Evolutionary conservation across 768 basidiomycete genomes (phyloP), one percentile per base, ranked within the genome.

Genomic region (Zangia roseola): DNA sequence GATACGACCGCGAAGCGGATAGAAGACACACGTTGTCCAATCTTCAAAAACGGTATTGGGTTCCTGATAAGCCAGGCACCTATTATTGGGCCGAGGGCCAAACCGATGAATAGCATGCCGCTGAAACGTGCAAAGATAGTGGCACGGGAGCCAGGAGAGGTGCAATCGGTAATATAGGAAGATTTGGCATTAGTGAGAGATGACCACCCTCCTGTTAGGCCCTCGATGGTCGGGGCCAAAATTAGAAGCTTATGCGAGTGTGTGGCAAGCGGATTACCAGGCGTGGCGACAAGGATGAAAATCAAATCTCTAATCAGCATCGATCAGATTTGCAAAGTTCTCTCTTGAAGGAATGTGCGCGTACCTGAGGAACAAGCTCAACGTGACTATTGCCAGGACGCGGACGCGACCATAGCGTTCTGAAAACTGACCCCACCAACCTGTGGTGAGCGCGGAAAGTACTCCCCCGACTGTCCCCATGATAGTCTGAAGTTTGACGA

Each of bases 401-500:
- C 78, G 78, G 40, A 85, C 92, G 28, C 93, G 78, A 10, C 93
- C 93, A 53, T 83, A 71, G 9, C 74, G 69, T 63, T 94, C 92
- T 7, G 88, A 84, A 36, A 84, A 79, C 41, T 82, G 78, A 44
- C 89, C 89, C 93, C 93, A 97, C 71, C 85, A 88, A 0, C 88
- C 90, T 0, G 91, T 91, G 6, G 88, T 89, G 40, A 91, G 70
- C 1, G 90, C 89, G 43, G 88, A 87, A 35, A 97, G 74, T 7
- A 81, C 63, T 43, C 89, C 91, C 83, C 88, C 86, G 10, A 77
- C 77, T 9, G 88, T 83, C 3, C 84, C 84, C 67, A 94, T 82
- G 43, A 81, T 78, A 7, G 84, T 84, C 68, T 90, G 88, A 16
- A 90, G 77, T 48, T 74, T 76, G 20, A 84, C 88, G 2, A 86